Percentiles rank a stretch among this genome's conserved stretches.
phyloP scores from a whole-genome alignment of 2,329 filamentous ascomycete genomes.

The Penicillium rolfsii region DNA sequence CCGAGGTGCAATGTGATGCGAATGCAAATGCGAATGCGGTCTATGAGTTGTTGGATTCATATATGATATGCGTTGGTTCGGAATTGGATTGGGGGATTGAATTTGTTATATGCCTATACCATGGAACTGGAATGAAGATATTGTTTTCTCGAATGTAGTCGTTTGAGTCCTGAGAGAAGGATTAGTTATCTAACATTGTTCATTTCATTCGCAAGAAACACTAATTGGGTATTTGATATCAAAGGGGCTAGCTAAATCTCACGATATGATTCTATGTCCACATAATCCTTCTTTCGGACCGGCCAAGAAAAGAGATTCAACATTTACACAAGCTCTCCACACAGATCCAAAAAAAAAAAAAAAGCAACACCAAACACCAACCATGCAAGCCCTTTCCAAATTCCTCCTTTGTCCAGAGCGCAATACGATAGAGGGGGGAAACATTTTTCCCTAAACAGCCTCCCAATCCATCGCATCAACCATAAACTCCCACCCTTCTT shows the following conservation, averaged over 20 bases:
- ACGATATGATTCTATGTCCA: neutral
- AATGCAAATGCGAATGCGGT: neutral
- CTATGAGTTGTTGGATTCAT: conserved; percentile 14
- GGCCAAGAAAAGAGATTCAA: neutral
- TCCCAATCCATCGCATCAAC: conserved; percentile 66
- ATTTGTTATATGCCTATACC: conserved; percentile 25
- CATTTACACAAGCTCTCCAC: neutral
- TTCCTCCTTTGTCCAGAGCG: conserved; percentile 4
- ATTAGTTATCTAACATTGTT: neutral
- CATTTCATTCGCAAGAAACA: neutral
- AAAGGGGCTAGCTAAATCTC: neutral
- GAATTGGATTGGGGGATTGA: conserved; percentile 6
- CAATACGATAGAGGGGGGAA: neutral
- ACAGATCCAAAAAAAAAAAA: neutral
- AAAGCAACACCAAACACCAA: conserved; percentile 11
- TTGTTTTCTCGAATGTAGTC: neutral
- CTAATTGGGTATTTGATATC: neutral
- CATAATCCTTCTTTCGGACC: neutral
- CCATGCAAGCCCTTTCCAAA: conserved; percentile 6
- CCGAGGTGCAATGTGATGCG: conserved; percentile 1
- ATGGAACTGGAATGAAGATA: conserved; percentile 20
- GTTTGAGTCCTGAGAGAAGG: neutral
- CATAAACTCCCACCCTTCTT: conserved; percentile 60
- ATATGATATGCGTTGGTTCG: conserved; percentile 1
- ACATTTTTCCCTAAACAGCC: conserved; percentile 28